These are phyloP conservation scores for Candida andamanensis DNA, from an alignment of 805 yeast species.

Conservation along the genomic window DNA sequence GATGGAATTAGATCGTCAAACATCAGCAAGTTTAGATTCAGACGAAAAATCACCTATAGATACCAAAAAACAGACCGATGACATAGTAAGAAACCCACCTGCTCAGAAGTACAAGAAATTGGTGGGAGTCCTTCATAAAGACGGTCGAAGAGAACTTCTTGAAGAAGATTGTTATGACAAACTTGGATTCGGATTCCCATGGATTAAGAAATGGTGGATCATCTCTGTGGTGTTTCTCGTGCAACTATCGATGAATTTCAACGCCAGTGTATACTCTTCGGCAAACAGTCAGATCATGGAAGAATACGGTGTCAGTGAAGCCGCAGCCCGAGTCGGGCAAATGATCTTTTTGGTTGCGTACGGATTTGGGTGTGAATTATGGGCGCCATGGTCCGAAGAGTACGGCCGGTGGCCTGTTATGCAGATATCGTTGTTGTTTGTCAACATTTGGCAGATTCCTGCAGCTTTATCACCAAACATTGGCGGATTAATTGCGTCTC, in stretches of 20 bases:
- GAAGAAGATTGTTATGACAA: slow-evolving; percentile 33
- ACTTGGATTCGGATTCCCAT: slow-evolving; percentile 28
- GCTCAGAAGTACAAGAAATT: slow-evolving; percentile 7
- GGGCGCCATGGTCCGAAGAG: slow-evolving; percentile 36
- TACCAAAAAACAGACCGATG: too few relatives aligned
- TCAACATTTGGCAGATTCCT: slow-evolving; percentile 28
- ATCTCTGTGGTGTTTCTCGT: slow-evolving; percentile 32
- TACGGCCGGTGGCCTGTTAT: slow-evolving; percentile 30
- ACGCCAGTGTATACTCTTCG: slow-evolving; percentile 28
- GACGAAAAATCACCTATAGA: too few relatives aligned
- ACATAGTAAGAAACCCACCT: too few relatives aligned
- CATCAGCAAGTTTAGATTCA: too few relatives aligned
- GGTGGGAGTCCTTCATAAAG: slow-evolving; percentile 18
- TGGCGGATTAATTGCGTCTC: slow-evolving; percentile 20
- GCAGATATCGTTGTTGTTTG: slow-evolving; percentile 24
- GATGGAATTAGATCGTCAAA: too few relatives aligned
- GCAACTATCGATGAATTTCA: slow-evolving; percentile 39
- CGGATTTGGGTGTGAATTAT: slow-evolving; percentile 30
- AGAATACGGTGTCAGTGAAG: slow-evolving; percentile 17
- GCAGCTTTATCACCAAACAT: slow-evolving; percentile 28
- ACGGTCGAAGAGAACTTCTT: slow-evolving; percentile 22
- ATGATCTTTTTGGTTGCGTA: slow-evolving; percentile 27
- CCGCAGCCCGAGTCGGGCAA: slow-evolving; percentile 21
- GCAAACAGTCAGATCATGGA: slow-evolving; percentile 19
- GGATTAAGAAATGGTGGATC: slow-evolving; percentile 30